These are phyloP conservation scores for Volvox carteri DNA, from an alignment of 163 green algal species.

Conservation along the genomic window DNA sequence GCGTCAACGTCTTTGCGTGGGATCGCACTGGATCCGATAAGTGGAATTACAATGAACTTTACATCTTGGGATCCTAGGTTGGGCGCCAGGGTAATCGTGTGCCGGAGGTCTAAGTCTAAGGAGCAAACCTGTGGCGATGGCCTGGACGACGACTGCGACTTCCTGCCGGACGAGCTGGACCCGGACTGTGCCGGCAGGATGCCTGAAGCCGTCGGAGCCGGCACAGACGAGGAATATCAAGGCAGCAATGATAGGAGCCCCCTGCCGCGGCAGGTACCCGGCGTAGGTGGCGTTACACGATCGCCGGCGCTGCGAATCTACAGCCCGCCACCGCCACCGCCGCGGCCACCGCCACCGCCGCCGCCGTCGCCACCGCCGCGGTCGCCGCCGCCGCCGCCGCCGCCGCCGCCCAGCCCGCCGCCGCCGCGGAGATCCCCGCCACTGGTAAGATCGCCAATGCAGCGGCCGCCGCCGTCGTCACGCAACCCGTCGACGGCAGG, in stretches of 20 bases:
- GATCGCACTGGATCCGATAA: background rate
- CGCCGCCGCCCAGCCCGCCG: background rate
- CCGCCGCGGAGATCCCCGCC: background rate
- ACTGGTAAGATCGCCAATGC: background rate
- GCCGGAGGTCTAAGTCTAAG: background rate
- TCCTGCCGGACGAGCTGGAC: background rate
- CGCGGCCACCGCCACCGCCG: background rate
- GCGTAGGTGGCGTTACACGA: background rate
- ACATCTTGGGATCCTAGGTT: background rate
- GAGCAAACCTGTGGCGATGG: background rate
- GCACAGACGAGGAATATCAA: too few species aligned
- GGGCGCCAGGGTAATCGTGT: background rate
- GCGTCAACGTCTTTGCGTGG: background rate
- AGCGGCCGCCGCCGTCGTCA: background rate
- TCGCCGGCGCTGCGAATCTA: background rate
- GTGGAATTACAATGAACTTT: background rate
- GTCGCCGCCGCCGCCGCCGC: background rate
- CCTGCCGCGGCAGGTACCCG: too few species aligned
- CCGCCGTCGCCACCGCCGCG: background rate
- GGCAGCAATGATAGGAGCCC: too few species aligned
- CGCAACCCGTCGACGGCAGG: background rate
- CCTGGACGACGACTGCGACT: slow-evolving; percentile 22
- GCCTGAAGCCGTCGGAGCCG: too few species aligned
- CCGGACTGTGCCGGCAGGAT: background rate
- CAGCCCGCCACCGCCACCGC: background rate